Base-by-base conservation (phyloP, 2,329 filamentous ascomycete genomes). In the Apiospora saccharicola region DNA sequence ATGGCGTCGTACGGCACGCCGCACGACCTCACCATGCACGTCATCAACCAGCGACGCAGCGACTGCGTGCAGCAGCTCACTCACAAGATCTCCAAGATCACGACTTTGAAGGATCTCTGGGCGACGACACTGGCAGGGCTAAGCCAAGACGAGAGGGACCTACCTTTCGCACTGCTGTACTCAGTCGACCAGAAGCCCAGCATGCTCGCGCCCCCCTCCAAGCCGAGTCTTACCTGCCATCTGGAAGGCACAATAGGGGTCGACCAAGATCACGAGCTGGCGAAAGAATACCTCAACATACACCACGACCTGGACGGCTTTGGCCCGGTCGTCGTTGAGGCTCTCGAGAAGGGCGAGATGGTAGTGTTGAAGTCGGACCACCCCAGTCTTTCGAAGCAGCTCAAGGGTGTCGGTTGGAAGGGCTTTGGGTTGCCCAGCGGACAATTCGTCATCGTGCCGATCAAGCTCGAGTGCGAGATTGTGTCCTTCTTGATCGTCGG, bases 61-160 rank as follows among this genome's bases (percentile, higher is more conserved):
- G 77, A 81, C 44, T 83, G 81, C 41, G 75, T 85, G 8, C 78
- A 82, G n/a, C 77, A 81, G 13, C 73, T 85, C 5, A 80, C 80
- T 1, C 83, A 83, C 53, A 77, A 73, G 14, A 76, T 79, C 13
- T 73, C 76, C 1, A 75, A 76, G 7, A 76, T 78, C 5, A 78
- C 73, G 24, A 78, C 75, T 43, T 77, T 75, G 53, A 82, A 75
- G 75, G 80, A 83, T 3, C 83, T 82, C 14, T 82, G 81, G 81
- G 46, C 73, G 7, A 75, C 75, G 8, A 70, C 80, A 3, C 67
- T 81, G 37, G 69, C 71, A 13, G 76, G 77, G 6, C 69, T 82
- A 8, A 71, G 74, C 22, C 70, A 72, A 3, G 76, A 81, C 49
- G 74, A 76, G 19, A 76, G 75, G 47, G 81, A 82, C 61, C 70